phyloP scores from a whole-genome alignment of 768 basidiomycete species.

The Glaciozyma martinii region DNA sequence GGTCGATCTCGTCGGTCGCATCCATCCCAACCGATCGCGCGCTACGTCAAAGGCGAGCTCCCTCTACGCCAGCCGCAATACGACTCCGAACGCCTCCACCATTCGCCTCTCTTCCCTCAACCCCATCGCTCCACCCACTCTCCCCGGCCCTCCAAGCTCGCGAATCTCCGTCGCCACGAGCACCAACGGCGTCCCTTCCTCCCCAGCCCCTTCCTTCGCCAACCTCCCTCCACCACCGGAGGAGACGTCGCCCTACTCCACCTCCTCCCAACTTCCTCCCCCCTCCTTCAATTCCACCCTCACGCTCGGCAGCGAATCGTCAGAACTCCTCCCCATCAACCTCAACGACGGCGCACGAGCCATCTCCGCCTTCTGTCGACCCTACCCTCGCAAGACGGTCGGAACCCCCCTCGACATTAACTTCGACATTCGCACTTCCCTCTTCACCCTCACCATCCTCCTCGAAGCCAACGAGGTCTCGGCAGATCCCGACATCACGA shows the following conservation, averaged over 20 bases:
- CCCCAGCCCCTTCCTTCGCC: neutral
- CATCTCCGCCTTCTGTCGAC: slow-evolving; percentile 70
- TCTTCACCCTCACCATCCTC: slow-evolving; percentile 59
- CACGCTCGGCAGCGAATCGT: slow-evolving; percentile 12
- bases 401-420: slow-evolving; percentile 58
- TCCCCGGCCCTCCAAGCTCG: neutral
- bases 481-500: slow-evolving; percentile 47
- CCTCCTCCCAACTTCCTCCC: neutral
- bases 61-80: neutral
- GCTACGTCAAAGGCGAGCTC: neutral
- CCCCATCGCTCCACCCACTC: neutral
- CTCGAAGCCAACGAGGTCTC: slow-evolving; percentile 54
- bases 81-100: neutral
- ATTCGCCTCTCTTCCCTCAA: neutral
- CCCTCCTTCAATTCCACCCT: neutral
- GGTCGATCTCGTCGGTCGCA: slow-evolving; percentile 6
- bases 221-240: neutral
- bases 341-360: slow-evolving; percentile 80
- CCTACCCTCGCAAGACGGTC: slow-evolving; percentile 67
- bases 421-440: slow-evolving; percentile 65
- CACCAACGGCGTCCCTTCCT: neutral
- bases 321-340: slow-evolving; percentile 28
- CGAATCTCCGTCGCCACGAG: neutral
- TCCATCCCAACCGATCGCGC: neutral
- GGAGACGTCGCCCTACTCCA: neutral